Evolutionary conservation across 768 basidiomycete genomes (phyloP), one percentile per base, ranked within the genome.

Genomic region (Leucocoprinus birnbaumii): DNA sequence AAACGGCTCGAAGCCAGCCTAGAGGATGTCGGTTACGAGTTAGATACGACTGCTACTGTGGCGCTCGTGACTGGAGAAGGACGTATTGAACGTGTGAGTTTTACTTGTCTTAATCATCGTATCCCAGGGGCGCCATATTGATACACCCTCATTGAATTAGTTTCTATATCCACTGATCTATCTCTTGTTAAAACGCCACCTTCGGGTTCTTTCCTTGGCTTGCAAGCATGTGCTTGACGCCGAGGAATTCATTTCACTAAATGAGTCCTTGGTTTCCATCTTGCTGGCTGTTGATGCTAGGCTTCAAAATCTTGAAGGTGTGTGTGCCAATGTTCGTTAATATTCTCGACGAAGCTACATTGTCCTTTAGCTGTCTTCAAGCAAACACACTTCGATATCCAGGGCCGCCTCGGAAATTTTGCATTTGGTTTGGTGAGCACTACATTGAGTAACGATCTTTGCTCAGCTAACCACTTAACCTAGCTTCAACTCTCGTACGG

Each of bases 401-500:
- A 69, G 49, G 60, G 64, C 24, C 65, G 64, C 14, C 59, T 73
- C 2, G 67, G 66, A 3, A 73, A 72, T 45, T 69, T 70, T 42
- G 71, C 71, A 2, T 73, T 72, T 48, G 71, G 71, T 5, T 61
- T 73, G 21, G 71, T 73, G 41, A 44, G 68, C 58, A 16, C 27
- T n/a, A 41, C 19, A 16, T 37, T 40, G 25, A 41, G 49, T n/a
- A 19, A 27, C 6, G 34, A 40, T 11, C 25, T 11, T 9, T 18
- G 7, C 18, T 45, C 38, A 34, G 40, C 43, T 37, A 2, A 56
- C 42, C 16, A 37, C 22, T 22, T 14, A 34, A 31, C 11, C 1
- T n/a, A 72, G 71, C 66, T 70, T 48, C 68, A 70, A 55, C 61
- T 69, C 1, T 68, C 69, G 2, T 71, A 67, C 49, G 69, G 68